Conservation (phyloP, 73 alveolate genomes). For the Tetrahymena borealis region DNA sequence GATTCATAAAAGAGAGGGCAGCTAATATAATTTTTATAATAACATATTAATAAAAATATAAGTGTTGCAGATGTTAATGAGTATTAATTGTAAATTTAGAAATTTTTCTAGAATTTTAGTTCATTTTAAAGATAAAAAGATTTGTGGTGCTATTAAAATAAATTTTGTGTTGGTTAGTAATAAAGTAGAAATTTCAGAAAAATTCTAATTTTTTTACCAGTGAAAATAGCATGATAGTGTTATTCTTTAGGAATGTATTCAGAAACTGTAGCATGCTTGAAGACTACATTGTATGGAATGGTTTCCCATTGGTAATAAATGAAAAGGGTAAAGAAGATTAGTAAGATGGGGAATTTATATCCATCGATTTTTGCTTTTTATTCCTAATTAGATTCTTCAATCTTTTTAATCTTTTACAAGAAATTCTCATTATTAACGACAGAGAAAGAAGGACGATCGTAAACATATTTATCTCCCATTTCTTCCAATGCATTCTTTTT, state of each 20-base stretch:
- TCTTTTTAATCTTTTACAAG: background rate
- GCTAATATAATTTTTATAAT: background rate
- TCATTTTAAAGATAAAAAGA: conserved; percentile 15
- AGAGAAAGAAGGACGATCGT: background rate
- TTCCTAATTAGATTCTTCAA: background rate
- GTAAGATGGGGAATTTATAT: background rate
- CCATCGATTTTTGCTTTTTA: background rate
- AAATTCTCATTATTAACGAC: background rate
- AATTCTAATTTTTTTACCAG: background rate
- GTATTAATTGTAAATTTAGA: background rate
- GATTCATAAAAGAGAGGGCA: background rate
- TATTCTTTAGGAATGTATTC: conserved; percentile 37
- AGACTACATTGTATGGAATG: conserved; percentile 11
- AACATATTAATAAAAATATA: background rate
- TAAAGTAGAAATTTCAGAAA: background rate
- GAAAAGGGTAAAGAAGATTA: background rate
- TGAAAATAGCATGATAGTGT: conserved; percentile 11
- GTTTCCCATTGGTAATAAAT: conserved; percentile 8
- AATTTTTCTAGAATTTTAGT: background rate
- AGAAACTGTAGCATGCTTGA: conserved; percentile 33
- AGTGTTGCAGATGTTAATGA: background rate
- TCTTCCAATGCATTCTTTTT: background rate
- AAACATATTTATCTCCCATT: background rate
- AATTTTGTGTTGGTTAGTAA: no score
- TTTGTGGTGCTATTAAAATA: conserved; percentile 5